Evolutionary conservation across 306 rosid genomes (phyloP), one percentile per base, ranked within the genome.

Genomic region (Casuarina glauca): DNA sequence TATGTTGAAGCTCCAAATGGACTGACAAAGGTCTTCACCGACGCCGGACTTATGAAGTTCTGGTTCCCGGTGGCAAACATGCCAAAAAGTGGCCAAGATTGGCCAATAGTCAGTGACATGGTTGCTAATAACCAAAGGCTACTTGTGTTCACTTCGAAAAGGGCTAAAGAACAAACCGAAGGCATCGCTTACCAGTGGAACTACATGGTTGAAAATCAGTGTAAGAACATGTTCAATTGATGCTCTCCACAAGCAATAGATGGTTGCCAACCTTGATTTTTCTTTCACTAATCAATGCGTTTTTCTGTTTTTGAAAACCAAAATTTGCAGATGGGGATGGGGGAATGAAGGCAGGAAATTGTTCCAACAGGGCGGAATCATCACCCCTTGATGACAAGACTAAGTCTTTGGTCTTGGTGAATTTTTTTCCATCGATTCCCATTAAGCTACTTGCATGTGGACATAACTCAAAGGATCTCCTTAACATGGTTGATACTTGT

Each of bases 141-240:
- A 32, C 63, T 93, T 2, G 96, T 89, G 8, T 91, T 93, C 83
- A 89, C 97, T 77, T 93, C 97, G 1, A 64, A 49, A 41, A 77
- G 32, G 68, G 75, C 89, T 9, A 93, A 90, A 70, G 93, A 93
- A 81, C 78, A 87, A 79, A 76, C 83, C 20, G 97, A 93, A 85
- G 96, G 96, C 64, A 90, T 93, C 75, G 96, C 97, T 19, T 90
- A 90, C 77, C 96, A 89, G 78, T 93, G 96, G 97, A 90, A 86
- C 74, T 94, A 89, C 88, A 93, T 93, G 94, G 94, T 93, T 74
- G 96, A 90, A 76, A 93, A 93, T 71, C 91, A 87, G 58, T 93
- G 97, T 93, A 88, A 84, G 87, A 39, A 82, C 32, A n/a, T 32
- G 6, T 48, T 20, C 16, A 58, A 58, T 58, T 9, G 32, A 26